Evolutionary conservation across 768 basidiomycete genomes (phyloP).

Genomic region (Leccinellum rugosiceps): DNA sequence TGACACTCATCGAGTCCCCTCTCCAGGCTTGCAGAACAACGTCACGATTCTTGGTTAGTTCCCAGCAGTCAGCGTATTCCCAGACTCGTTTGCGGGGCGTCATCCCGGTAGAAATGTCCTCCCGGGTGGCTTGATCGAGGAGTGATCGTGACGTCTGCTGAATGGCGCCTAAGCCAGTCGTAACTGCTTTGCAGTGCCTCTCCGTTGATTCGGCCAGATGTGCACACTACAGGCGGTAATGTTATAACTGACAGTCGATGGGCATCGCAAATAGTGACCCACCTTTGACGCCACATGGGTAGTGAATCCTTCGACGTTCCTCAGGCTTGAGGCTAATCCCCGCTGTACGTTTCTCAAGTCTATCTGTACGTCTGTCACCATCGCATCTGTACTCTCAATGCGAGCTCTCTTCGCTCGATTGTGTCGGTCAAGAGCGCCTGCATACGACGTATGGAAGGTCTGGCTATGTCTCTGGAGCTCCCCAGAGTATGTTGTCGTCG

Average conservation of each 20-base stretch:
- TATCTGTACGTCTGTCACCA: slow-evolving; percentile 49
- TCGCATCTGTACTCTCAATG: slow-evolving; percentile 50
- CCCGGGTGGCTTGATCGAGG: slow-evolving; percentile 53
- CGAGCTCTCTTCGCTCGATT: slow-evolving; percentile 65
- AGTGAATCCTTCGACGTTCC: slow-evolving; percentile 43
- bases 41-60: slow-evolving; percentile 62
- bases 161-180: slow-evolving; percentile 44
- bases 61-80: slow-evolving; percentile 71
- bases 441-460: slow-evolving; percentile 41
- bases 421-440: slow-evolving; percentile 60
- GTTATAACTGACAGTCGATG: not conserved
- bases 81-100: slow-evolving; percentile 77
- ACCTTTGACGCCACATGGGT: slow-evolving; percentile 53
- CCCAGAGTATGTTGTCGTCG: slow-evolving; percentile 48
- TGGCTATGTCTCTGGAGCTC: slow-evolving; percentile 51
- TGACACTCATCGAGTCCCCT: slow-evolving; percentile 31
- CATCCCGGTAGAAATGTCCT: slow-evolving; percentile 64
- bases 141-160: slow-evolving; percentile 50
- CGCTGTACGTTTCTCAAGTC: slow-evolving; percentile 52
- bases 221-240: slow-evolving; percentile 35
- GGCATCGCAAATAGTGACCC: slow-evolving; percentile 8
- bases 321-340: slow-evolving; percentile 48
- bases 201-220: slow-evolving; percentile 40
- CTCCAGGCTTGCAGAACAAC: slow-evolving; percentile 54
- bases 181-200: slow-evolving; percentile 42